phyloP scores from a whole-genome alignment of 2,329 filamentous ascomycete species.

The Tolypocladium endophyticum region DNA sequence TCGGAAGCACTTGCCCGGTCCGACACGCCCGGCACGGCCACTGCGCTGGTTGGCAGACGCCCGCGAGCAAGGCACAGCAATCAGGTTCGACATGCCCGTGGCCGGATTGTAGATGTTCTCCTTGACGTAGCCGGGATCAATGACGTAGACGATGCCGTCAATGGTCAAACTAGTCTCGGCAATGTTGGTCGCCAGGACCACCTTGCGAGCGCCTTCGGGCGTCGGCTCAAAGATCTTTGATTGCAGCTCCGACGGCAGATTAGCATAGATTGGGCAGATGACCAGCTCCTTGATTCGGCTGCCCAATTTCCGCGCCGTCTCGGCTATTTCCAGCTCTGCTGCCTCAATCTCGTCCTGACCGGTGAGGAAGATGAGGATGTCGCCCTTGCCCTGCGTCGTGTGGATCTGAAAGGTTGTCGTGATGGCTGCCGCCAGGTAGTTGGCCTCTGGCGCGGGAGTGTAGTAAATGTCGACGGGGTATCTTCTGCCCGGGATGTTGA shows the following conservation, averaged over 20 bases:
- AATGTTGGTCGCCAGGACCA: slow-evolving; percentile 92
- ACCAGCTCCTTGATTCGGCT: slow-evolving; percentile 77
- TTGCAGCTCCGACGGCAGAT: slow-evolving; percentile 82
- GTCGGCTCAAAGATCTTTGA: slow-evolving; percentile 92
- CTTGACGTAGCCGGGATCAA: slow-evolving; percentile 91
- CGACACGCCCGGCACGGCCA: slow-evolving; percentile 84
- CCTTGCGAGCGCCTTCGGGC: slow-evolving; percentile 73
- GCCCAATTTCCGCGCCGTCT: slow-evolving; percentile 80
- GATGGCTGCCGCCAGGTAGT: slow-evolving; percentile 83
- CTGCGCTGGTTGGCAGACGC: slow-evolving; percentile 89
- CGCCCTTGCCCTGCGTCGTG: slow-evolving; percentile 70
- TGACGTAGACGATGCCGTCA: slow-evolving; percentile 91
- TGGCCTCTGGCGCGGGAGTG: slow-evolving; percentile 81
- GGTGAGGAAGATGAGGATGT: slow-evolving; percentile 89
- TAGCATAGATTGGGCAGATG: slow-evolving; percentile 89
- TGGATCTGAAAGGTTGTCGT: slow-evolving; percentile 95
- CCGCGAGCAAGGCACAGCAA: slow-evolving; percentile 82
- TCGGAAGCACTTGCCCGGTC: slow-evolving; percentile 85
- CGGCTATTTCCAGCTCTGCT: slow-evolving; percentile 71
- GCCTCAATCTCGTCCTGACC: slow-evolving; percentile 95
- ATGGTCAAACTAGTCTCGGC: slow-evolving; percentile 94
- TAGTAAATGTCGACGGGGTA: slow-evolving; percentile 91
- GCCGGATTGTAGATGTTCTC: slow-evolving; percentile 88
- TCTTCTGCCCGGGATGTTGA: slow-evolving; percentile 82
- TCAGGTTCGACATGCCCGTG: slow-evolving; percentile 84